Conservation (phyloP, 495 filamentous ascomycete genomes). For the Lepraria neglecta region DNA sequence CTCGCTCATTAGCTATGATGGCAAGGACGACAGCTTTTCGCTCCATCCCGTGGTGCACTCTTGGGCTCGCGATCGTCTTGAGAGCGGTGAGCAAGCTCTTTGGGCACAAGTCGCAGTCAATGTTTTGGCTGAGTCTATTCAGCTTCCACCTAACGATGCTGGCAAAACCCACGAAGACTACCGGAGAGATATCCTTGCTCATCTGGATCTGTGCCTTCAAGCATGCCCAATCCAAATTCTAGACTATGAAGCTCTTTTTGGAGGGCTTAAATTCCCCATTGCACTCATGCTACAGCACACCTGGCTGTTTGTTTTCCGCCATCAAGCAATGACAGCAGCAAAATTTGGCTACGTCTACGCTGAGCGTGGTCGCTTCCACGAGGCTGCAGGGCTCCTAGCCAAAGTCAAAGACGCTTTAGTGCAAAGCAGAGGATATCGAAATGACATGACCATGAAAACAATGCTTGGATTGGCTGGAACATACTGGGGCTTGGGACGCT, state of each 20-base stretch:
- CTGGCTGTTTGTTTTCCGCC: conserved; percentile 18
- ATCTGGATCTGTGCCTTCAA: conserved; percentile 24
- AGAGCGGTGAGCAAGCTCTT: conserved; percentile 31
- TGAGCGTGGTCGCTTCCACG: conserved; percentile 30
- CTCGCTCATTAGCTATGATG: conserved; percentile 32
- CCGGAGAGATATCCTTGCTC: conserved; percentile 29
- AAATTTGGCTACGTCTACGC: conserved; percentile 36
- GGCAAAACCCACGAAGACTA: conserved; percentile 23
- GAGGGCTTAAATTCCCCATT: conserved; percentile 10
- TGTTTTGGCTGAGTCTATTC: conserved; percentile 29
- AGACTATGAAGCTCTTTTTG: conserved; percentile 20
- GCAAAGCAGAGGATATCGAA: conserved; percentile 17
- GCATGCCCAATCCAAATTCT: conserved; percentile 23
- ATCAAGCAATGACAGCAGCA: conserved; percentile 18
- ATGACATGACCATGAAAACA: conserved; percentile 16
- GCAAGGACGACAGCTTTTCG: conserved; percentile 28
- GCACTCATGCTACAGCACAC: conserved; percentile 18
- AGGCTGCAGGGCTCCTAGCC: conserved; percentile 27
- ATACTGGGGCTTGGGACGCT: conserved; percentile 24
- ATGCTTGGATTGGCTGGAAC: conserved; percentile 26
- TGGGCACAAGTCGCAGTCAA: conserved; percentile 33
- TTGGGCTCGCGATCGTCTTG: conserved; percentile 33
- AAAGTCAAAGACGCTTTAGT: conserved; percentile 26
- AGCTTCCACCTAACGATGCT: conserved; percentile 29
- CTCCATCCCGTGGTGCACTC: conserved; percentile 35